Conservation (phyloP, 148 eudicot genomes). For the Pharnaceum exiguum region DNA sequence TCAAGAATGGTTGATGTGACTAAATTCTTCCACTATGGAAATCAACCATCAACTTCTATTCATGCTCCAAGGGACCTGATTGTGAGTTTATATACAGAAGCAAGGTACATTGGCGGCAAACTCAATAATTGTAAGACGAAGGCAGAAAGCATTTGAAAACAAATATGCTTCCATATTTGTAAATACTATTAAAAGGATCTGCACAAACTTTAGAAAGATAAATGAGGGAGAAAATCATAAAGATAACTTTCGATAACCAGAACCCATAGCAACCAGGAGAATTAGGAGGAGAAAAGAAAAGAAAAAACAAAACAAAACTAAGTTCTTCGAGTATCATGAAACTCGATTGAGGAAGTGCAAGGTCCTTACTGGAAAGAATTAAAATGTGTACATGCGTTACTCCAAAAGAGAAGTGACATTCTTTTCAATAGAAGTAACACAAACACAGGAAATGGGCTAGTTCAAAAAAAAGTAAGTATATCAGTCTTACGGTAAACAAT, state of each 20-base stretch:
- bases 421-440: too few species aligned
- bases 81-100: too few species aligned
- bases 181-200: not conserved
- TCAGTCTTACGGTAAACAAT: too few species aligned
- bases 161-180: slow-evolving; percentile 6
- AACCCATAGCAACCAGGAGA: not conserved
- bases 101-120: not conserved
- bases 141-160: not conserved
- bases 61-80: not conserved
- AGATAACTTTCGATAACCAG: not conserved
- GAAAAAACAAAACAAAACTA: too few species aligned
- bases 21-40: too few species aligned
- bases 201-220: not conserved
- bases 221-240: not conserved
- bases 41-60: too few species aligned
- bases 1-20: too few species aligned
- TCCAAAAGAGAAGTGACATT: too few species aligned
- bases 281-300: not conserved
- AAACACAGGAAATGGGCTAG: too few species aligned
- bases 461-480: too few species aligned
- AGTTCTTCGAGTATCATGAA: too few species aligned
- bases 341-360: not conserved
- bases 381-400: too few species aligned
- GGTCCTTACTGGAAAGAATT: not conserved
- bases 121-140: not conserved